Evolutionary conservation across 345 rosid species (phyloP).

Genomic region (Sisymbrium altissimum): DNA sequence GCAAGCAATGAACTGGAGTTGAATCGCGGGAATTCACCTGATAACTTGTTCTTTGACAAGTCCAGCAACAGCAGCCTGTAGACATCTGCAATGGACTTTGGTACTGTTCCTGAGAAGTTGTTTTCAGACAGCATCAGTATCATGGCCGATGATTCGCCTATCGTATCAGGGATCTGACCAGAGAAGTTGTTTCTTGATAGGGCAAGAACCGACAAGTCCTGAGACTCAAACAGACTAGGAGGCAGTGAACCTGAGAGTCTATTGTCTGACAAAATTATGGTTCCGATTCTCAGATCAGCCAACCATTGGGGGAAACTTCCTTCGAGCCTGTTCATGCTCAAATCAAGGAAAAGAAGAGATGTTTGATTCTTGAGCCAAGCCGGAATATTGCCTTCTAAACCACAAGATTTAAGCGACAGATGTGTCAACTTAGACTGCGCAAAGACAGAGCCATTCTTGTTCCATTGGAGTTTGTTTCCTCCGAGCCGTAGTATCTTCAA

Average conservation of each 20-base stretch:
- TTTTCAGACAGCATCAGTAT: slow-evolving; percentile 26
- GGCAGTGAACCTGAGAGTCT: slow-evolving; percentile 44
- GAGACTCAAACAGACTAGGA: slow-evolving; percentile 35
- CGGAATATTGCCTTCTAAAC: slow-evolving; percentile 38
- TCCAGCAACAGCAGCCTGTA: slow-evolving; percentile 18
- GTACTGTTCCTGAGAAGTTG: slow-evolving; percentile 35
- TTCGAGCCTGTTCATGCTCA: slow-evolving; percentile 42
- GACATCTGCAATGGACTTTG: slow-evolving; percentile 26
- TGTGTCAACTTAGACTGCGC: slow-evolving; percentile 30
- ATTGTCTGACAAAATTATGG: slow-evolving; percentile 39
- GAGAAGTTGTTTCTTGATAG: slow-evolving; percentile 46
- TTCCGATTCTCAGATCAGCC: slow-evolving; percentile 31
- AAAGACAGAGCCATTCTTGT: slow-evolving; percentile 23
- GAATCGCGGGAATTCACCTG: slow-evolving; percentile 37
- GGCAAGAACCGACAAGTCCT: slow-evolving; percentile 17
- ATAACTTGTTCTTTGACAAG: slow-evolving; percentile 35
- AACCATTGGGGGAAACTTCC: slow-evolving; percentile 43
- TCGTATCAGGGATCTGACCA: slow-evolving; percentile 39
- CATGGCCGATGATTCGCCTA: slow-evolving; percentile 27
- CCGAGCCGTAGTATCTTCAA: slow-evolving; percentile 35
- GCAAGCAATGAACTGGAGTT: background rate
- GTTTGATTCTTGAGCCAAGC: slow-evolving; percentile 43
- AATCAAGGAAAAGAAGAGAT: slow-evolving; percentile 33
- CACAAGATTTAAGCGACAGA: slow-evolving; percentile 42
- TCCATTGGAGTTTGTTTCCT: slow-evolving; percentile 45